Conservation (phyloP, 441 rosid species). For the Viola pubescens region DNA sequence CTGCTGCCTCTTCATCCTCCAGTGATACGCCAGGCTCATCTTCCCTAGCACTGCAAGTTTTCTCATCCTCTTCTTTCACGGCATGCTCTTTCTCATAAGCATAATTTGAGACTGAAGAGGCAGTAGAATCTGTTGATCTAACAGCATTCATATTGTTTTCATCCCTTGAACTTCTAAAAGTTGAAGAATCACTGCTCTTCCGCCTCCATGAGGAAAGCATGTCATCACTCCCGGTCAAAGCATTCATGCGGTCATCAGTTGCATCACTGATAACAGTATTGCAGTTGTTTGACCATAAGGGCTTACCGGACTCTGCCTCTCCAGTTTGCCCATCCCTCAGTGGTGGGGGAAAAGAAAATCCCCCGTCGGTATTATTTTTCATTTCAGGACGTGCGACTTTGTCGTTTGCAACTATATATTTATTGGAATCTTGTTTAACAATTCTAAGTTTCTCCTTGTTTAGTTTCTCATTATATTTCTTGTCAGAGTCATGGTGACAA, state of each 20-base stretch:
- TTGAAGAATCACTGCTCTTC: slow-evolving; percentile 71
- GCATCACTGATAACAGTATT: slow-evolving; percentile 38
- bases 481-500: slow-evolving; percentile 43
- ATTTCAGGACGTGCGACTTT: slow-evolving; percentile 32
- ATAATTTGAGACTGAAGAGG: slow-evolving; percentile 56
- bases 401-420: slow-evolving; percentile 39
- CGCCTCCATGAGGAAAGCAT: slow-evolving; percentile 66
- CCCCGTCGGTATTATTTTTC: slow-evolving; percentile 46
- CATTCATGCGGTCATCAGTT: slow-evolving; percentile 40
- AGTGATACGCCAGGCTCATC: slow-evolving; percentile 54
- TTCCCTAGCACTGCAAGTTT: slow-evolving; percentile 39
- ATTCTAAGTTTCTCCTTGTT: slow-evolving; percentile 39
- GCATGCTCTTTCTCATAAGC: slow-evolving; percentile 43
- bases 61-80: slow-evolving; percentile 57
- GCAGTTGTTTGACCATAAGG: slow-evolving; percentile 49
- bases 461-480: slow-evolving; percentile 36
- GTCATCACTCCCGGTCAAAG: slow-evolving; percentile 48
- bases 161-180: slow-evolving; percentile 56
- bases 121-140: slow-evolving; percentile 57
- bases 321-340: slow-evolving; percentile 49
- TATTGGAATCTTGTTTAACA: slow-evolving; percentile 37
- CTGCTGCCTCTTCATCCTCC: slow-evolving; percentile 94
- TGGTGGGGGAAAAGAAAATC: slow-evolving; percentile 73
- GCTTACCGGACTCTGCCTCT: slow-evolving; percentile 47
- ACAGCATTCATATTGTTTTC: slow-evolving; percentile 42